These are phyloP conservation scores for Solanum piurae DNA, from an alignment of 257 asterid species.

Conservation along the genomic window DNA sequence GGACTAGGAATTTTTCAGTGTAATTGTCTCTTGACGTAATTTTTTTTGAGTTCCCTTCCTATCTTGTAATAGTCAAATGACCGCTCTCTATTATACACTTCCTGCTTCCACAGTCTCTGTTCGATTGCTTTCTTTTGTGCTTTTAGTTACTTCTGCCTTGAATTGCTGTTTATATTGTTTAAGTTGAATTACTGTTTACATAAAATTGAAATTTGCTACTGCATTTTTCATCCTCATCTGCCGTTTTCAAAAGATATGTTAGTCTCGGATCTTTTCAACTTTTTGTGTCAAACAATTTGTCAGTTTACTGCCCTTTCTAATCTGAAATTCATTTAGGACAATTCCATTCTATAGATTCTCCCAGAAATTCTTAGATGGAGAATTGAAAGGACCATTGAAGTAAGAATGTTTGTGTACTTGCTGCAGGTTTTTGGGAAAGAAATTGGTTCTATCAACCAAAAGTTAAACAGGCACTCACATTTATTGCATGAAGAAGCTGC, in stretches of 20 bases:
- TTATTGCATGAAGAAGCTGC: slow-evolving; percentile 49
- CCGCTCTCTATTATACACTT: not conserved
- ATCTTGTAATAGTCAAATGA: not conserved
- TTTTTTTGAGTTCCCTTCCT: not conserved
- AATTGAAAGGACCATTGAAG: not conserved
- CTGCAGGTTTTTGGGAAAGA: slow-evolving; percentile 49
- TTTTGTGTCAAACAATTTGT: not conserved
- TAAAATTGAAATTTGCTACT: not conserved
- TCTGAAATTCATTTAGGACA: not conserved
- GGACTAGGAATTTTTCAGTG: not conserved
- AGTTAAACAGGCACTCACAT: slow-evolving; percentile 41
- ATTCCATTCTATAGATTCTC: not conserved
- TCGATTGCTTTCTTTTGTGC: not conserved
- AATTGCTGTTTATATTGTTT: not conserved
- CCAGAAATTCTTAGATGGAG: not conserved
- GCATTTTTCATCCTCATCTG: not conserved
- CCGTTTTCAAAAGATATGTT: not conserved
- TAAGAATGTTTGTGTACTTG: slow-evolving; percentile 2
- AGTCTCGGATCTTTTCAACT: not conserved
- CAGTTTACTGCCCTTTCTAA: not conserved
- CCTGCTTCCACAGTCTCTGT: not conserved
- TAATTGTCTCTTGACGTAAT: not conserved
- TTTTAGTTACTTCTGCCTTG: not conserved
- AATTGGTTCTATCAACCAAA: slow-evolving; percentile 46
- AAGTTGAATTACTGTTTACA: not conserved